Evolutionary conservation across 2,329 filamentous ascomycete species (phyloP).

Genomic region (Verticillium klebahnii): DNA sequence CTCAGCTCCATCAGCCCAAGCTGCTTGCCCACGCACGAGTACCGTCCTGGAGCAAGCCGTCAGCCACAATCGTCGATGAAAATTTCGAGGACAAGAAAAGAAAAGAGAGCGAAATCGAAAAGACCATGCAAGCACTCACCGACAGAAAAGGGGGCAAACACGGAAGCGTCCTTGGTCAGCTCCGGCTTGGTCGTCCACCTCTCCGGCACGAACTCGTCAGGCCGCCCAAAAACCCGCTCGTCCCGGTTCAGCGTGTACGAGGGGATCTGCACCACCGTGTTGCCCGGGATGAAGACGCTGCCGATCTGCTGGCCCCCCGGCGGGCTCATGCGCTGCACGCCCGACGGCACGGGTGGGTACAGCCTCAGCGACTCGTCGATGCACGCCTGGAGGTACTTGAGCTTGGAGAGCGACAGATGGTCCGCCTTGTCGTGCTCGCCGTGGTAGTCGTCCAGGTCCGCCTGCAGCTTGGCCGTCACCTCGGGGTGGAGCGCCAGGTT

Average conservation of each 20-base stretch:
- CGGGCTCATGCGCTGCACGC: constrained; percentile 29
- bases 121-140: constrained; percentile 11
- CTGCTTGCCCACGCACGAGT: constrained; percentile 30
- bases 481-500: constrained; percentile 9
- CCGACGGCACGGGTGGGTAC: constrained; percentile 29
- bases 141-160: constrained; percentile 21
- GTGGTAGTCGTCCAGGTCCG: constrained; percentile 13
- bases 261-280: constrained; percentile 26
- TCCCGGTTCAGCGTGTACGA: constrained; percentile 14
- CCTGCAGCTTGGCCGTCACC: not conserved
- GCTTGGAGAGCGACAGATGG: constrained; percentile 15
- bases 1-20: constrained; percentile 28
- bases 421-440: constrained; percentile 8
- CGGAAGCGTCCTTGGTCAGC: constrained; percentile 15
- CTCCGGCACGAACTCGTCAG: constrained; percentile 19
- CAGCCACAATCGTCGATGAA: not conserved
- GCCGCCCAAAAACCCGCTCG: constrained; percentile 12
- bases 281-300: constrained; percentile 27
- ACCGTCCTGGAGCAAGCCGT: constrained; percentile 17
- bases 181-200: constrained; percentile 15
- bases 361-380: constrained; percentile 36
- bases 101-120: not conserved
- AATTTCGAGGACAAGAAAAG: not conserved
- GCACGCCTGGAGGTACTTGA: constrained; percentile 26
- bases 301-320: constrained; percentile 29